Conservation (phyloP, 2,329 filamentous ascomycete species). For the Ceratocystis papillata region DNA sequence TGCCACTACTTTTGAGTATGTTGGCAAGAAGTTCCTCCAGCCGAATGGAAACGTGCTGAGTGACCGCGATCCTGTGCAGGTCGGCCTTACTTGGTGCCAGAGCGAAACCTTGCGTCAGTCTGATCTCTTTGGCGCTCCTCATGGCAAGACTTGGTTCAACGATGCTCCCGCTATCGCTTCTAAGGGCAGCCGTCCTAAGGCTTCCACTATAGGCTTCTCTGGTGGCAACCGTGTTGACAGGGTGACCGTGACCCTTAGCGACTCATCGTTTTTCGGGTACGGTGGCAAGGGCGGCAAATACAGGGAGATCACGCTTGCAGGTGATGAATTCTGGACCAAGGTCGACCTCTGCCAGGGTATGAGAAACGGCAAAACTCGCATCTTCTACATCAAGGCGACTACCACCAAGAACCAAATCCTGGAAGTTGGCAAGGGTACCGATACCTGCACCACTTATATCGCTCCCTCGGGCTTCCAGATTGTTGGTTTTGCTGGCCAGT, state of each 20-base stretch:
- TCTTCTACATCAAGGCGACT: constrained; percentile 46
- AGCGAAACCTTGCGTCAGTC: constrained; percentile 36
- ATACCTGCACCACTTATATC: constrained; percentile 38
- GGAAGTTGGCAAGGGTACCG: constrained; percentile 37
- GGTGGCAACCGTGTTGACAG: constrained; percentile 42
- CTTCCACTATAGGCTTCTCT: constrained; percentile 36
- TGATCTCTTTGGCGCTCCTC: constrained; percentile 38
- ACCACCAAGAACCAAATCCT: constrained; percentile 41
- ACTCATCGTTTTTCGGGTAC: constrained; percentile 41
- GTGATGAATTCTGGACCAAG: constrained; percentile 39
- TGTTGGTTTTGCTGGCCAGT: constrained; percentile 43
- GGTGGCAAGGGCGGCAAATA: constrained; percentile 40
- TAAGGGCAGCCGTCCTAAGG: constrained; percentile 30
- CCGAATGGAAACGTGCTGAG: constrained; percentile 45
- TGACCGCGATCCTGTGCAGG: constrained; percentile 55
- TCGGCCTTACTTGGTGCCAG: constrained; percentile 41
- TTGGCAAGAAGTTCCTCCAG: constrained; percentile 46
- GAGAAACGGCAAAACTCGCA: constrained; percentile 38
- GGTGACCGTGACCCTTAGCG: constrained; percentile 38
- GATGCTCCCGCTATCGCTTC: constrained; percentile 38
- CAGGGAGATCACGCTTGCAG: no score
- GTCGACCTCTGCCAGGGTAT: constrained; percentile 43
- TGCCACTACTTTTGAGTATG: constrained; percentile 46
- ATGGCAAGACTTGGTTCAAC: constrained; percentile 43
- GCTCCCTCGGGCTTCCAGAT: constrained; percentile 42